Percentiles rank a stretch among this genome's conserved stretches.
Conservation (phyloP, 1,284 basidiomycete species). For the Phellinidium pouzarii region DNA sequence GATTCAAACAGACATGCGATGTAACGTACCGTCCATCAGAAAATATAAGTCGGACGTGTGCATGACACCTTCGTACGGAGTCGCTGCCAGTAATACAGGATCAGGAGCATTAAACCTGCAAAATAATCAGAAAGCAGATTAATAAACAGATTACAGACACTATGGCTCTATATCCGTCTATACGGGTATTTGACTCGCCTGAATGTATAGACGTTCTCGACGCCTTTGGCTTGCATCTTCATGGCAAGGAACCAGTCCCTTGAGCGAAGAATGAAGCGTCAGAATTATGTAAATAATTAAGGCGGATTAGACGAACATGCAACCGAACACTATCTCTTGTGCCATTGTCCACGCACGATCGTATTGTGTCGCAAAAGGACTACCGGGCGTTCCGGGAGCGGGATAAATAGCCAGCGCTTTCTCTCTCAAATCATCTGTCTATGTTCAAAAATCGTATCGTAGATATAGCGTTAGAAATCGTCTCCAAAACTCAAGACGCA, state of each 20-base stretch:
- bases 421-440: slow-evolving; percentile 35
- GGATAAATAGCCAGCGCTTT: slow-evolving; percentile 36
- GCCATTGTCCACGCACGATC: slow-evolving; percentile 37
- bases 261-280: not conserved
- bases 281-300: not conserved
- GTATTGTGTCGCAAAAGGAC: slow-evolving; percentile 35
- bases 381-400: slow-evolving; percentile 28
- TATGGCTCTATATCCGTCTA: no score
- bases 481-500: no score
- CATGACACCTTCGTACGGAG: slow-evolving; percentile 36
- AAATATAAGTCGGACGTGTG: slow-evolving; percentile 42
- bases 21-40: slow-evolving; percentile 37
- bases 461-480: no score
- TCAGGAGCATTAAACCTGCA: slow-evolving; percentile 29
- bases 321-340: slow-evolving; percentile 38
- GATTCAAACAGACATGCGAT: no score
- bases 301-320: slow-evolving; percentile 33
- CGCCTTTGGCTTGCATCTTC: slow-evolving; percentile 26
- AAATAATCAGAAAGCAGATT: no score
- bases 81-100: slow-evolving; percentile 31
- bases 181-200: no score
- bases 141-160: not conserved
- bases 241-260: slow-evolving; percentile 39
- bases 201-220: slow-evolving; percentile 31
- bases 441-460: no score